These are phyloP conservation scores for Penstemon davidsonii DNA, from an alignment of 257 asterid species.

Conservation along the genomic window DNA sequence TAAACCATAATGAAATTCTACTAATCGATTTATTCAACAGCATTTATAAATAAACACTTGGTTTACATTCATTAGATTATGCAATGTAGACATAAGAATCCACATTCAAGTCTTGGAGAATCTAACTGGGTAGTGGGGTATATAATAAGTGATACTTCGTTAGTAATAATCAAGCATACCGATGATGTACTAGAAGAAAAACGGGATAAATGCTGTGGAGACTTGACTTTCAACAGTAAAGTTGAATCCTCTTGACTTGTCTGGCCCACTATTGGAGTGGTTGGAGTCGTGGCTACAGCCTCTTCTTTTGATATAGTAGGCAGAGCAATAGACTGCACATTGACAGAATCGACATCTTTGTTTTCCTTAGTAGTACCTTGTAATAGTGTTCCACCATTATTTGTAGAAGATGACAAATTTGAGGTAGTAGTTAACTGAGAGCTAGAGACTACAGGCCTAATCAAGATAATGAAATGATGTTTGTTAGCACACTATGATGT, in stretches of 20 bases:
- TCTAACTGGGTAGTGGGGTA: not conserved
- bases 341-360: conserved; percentile 36
- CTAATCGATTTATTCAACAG: not conserved
- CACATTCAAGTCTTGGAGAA: not conserved
- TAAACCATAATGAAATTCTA: no score
- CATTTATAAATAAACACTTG: not conserved
- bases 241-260: conserved; percentile 41
- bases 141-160: conserved; percentile 17
- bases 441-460: conserved; percentile 46
- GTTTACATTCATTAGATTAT: not conserved
- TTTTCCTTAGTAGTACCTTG: conserved; percentile 36
- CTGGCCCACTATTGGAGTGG: conserved; percentile 31
- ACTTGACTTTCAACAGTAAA: conserved; percentile 30
- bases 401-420: conserved; percentile 42
- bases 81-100: not conserved
- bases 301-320: conserved; percentile 33
- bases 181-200: conserved; percentile 44
- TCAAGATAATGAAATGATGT: conserved; percentile 31
- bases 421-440: conserved; percentile 37
- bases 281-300: conserved; percentile 28
- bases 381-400: conserved; percentile 32
- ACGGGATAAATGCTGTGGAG: conserved; percentile 33
- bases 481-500: conserved; percentile 25
- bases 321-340: conserved; percentile 33
- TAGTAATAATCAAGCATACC: conserved; percentile 47